A percentile compares a stretch with the other conserved stretches of the same genome.
Conservation (phyloP, 2,329 filamentous ascomycete genomes). For the Paradendryphiella salina region DNA sequence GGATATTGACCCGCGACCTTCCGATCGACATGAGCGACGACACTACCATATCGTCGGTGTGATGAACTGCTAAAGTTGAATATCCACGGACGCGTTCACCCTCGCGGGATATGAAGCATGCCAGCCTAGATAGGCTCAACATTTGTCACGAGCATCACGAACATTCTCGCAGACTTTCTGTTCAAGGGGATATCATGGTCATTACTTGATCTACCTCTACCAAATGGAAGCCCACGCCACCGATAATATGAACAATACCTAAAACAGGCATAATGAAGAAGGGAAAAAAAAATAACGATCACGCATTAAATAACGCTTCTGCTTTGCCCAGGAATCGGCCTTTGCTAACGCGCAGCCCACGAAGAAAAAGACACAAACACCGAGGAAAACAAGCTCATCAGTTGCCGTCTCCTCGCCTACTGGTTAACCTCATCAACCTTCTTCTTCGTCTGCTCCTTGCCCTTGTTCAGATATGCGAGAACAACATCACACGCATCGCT, state of each 20-base stretch:
- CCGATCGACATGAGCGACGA: neutral
- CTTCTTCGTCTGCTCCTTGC: slow-evolving; percentile 40
- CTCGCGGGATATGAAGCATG: too few relatives aligned
- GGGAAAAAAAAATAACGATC: slow-evolving; percentile 1
- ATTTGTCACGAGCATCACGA: neutral
- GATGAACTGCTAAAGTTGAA: too few relatives aligned
- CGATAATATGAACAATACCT: neutral
- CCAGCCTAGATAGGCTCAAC: too few relatives aligned
- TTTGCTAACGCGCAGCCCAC: neutral
- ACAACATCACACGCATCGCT: slow-evolving; percentile 40
- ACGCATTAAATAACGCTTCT: slow-evolving; percentile 4
- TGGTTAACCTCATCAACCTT: slow-evolving; percentile 45
- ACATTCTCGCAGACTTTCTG: neutral
- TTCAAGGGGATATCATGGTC: slow-evolving; percentile 10
- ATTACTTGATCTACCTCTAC: slow-evolving; percentile 9
- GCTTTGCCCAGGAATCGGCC: slow-evolving; percentile 3
- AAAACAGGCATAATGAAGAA: neutral
- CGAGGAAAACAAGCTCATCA: too few relatives aligned
- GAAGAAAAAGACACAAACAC: neutral
- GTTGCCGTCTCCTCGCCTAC: slow-evolving; percentile 16
- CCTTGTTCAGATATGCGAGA: slow-evolving; percentile 39
- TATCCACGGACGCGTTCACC: neutral
- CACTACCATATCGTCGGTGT: too few relatives aligned
- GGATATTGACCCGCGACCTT: neutral
- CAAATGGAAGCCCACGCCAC: neutral